Base-by-base conservation (phyloP, 768 basidiomycete genomes). In the Leucosporidium scottii region DNA sequence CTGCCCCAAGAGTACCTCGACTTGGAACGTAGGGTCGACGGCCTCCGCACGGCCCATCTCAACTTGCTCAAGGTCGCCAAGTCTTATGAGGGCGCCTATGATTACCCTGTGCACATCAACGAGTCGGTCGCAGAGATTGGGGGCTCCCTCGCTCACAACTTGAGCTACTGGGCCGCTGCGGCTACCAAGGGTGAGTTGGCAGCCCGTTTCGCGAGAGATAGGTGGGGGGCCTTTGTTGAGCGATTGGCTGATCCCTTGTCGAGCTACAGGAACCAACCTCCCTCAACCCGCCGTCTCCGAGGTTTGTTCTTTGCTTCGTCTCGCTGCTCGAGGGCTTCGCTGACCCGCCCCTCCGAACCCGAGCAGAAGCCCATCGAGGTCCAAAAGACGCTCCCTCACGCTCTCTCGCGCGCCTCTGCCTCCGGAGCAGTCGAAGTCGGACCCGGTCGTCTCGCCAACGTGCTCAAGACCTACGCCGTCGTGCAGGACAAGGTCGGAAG, bases 351-450 rank as follows among this genome's bases (percentile, higher is more conserved):
- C 91, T 34, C 23, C 79, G 39, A 44, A 44, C 39, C 84, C 4
- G 85, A 65, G 15, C 75, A 87, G 25, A 75, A 85, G 54, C 79
- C 85, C 0, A 81, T 85, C 2, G 28, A 79, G 31, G 87, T 87
- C 74, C 92, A 93, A 82, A 98, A 98, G 85, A 98, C 96, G 0
- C 87, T 98, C 61, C 91, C 96, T 0, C 96, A 98, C 74, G 94
- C 96, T 0, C 84, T 98, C 61, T 83, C 86, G 25, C 88, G 96
- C 60, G 87, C 93, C 0, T 85, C 93, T 0, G 83, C 85, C 48
- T 76, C 80, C 13, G 89, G 78, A n/a, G 80, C 81, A 20, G 77
- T 81, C 4, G 81, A 82, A 31, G 79, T 81, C 8, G 76, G 76
- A 1, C 83, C 85, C 1, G 87, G 90, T 73, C 85, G 86, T 71